Percentiles rank a stretch among this genome's conserved stretches.
phyloP scores from a whole-genome alignment of 208 protist genomes.

The Histomonas meleagridis region DNA sequence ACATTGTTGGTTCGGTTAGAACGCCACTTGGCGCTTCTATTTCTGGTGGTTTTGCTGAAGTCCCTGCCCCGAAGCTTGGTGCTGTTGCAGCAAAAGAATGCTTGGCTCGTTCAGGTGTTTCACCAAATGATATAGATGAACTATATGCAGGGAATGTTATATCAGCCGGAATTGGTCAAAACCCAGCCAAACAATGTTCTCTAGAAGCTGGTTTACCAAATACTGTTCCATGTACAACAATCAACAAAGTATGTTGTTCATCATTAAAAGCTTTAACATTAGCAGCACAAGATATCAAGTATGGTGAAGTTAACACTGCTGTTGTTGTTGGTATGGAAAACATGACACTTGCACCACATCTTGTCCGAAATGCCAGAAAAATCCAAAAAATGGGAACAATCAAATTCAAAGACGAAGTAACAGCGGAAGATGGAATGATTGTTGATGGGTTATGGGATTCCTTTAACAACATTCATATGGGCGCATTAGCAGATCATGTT shows the following conservation, averaged over 20 bases:
- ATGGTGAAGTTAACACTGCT: conserved; percentile 40
- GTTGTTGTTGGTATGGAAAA: conserved; percentile 57
- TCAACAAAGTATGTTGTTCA: conserved; percentile 55
- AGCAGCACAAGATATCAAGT: conserved; percentile 42
- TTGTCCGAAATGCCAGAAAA: conserved; percentile 50
- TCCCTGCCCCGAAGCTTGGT: conserved; percentile 47
- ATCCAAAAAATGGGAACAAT: conserved; percentile 42
- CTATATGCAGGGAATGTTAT: conserved; percentile 51
- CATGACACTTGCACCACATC: conserved; percentile 67
- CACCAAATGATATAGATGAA: conserved; percentile 39
- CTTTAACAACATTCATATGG: conserved; percentile 63
- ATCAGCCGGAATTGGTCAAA: conserved; percentile 46
- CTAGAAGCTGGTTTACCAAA: conserved; percentile 44
- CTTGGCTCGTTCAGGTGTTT: conserved; percentile 37
- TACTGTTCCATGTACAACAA: conserved; percentile 42
- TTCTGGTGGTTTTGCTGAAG: conserved; percentile 38
- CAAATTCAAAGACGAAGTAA: background rate
- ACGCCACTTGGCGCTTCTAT: conserved; percentile 53
- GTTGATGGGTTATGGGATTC: conserved; percentile 65
- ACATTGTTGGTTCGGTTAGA: conserved; percentile 44
- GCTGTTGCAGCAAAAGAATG: conserved; percentile 40
- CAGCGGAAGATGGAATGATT: conserved; percentile 57
- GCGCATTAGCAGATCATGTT: conserved; percentile 64
- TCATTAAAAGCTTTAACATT: conserved; percentile 50
- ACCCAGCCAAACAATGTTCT: conserved; percentile 48